Evolutionary conservation across 768 basidiomycete genomes (phyloP), one percentile per base, ranked within the genome.

Genomic region (Boletus edulis): DNA sequence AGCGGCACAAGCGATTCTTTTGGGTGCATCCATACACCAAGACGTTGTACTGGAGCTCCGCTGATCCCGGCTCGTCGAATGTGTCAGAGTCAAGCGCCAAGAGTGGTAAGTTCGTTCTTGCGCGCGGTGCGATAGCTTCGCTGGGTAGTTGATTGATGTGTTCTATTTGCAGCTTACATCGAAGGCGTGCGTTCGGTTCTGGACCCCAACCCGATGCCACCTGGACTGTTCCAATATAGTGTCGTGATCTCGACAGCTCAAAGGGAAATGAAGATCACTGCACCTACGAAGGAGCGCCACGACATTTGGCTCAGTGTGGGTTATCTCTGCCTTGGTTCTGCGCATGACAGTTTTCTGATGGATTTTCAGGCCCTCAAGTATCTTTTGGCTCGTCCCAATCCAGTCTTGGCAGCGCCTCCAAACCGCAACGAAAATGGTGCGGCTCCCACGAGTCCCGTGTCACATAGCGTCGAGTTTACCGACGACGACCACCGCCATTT

Each of bases 21-120:
- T 99, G 97, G 97, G 87, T 99, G n/a, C 96, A 98, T 72, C 97
- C 97, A 18, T 99, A 98, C 69, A 98, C 95, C 39, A 93, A 92
- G 77, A 98, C 94, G 5, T 66, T 99, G 55, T 98, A 98, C 72
- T 99, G 97, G 97, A 93, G 92, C 65, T 87, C 91, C 17, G 84
- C 86, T 11, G 96, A 98, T 74, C 97, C 96, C 47, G 94, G 93
- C 29, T 91, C 91, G 24, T 83, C 84, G 38, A 86, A 86, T 62
- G 90, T 93, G 17, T 83, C 87, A 1, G 94, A 98, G 75, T 92
- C 92, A 9, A 95, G 88, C 68, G 91, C 96, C 14, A 98, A 97
- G 84, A 95, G 92, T 71, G 94, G 96, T 98, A 74, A 62, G 94
- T 84, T 5, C 24, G 42, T 50, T 55, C 55, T 50, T 60, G 24